Evolutionary conservation across 345 rosid species (phyloP), one percentile per base, ranked within the genome.

Genomic region (Abelmoschus esculentus): DNA sequence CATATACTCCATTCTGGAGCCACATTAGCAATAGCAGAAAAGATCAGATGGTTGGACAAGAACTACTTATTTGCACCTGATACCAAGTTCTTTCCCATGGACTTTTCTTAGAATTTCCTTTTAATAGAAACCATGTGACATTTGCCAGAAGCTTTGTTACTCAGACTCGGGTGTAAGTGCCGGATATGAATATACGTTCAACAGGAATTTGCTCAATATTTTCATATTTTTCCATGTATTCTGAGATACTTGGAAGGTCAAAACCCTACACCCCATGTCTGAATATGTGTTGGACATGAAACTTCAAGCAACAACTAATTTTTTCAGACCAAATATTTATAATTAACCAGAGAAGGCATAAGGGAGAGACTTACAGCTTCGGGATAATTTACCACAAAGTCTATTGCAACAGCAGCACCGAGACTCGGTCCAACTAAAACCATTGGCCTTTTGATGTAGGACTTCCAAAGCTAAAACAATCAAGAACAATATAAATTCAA

Each of bases 361-460:
- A 56, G 26, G 29, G 65, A 70, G 10, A 26, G 47, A 81, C 83
- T 85, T 79, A 89, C 98, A 58, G 92, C 90, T 77, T 89, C 93
- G 1, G 96, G 88, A 81, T 86, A 84, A 61, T 81, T 84, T 74
- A 81, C 86, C 12, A 86, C 80, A 79, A 92, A 89, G 73, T 92
- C 96, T 50, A 92, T 83, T 22, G 96, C 98, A 66, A 83, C 85
- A 1, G 96, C 78, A 72, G 96, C 90, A 54, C 98, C 96, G 42
- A 89, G 93, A 82, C 98, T 92, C 64, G 98, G 98, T 79, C 98
- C 98, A 22, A 92, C 98, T 50, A 89, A 80, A n/a, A 82, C 80
- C 85, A 89, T 80, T 53, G 98, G 98, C 79, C 88, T 81, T 82
- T 74, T 83, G 69, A 92, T 85, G 77, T 89, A 83, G 40, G 90